Evolutionary conservation across 192 early-diverging fungal species (phyloP).

Genomic region (Helicostylum pulchrum): DNA sequence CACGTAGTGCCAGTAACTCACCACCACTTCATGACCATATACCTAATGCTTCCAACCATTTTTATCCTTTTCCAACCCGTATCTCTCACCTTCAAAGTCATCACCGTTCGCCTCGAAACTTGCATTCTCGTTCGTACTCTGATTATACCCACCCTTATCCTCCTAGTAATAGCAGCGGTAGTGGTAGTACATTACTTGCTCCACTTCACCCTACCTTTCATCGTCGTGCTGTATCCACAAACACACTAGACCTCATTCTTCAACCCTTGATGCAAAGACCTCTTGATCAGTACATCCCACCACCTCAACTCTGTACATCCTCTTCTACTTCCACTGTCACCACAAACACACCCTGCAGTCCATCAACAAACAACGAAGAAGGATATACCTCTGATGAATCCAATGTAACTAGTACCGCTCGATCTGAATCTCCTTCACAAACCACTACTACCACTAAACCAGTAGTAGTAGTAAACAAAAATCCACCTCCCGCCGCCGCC

Average conservation of each 20-base stretch:
- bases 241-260: constrained; percentile 26
- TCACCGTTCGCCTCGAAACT: constrained; percentile 27
- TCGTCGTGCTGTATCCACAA: constrained; percentile 37
- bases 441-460: too few species aligned
- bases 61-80: constrained; percentile 13
- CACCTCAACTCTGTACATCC: constrained; percentile 16
- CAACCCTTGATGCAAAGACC: neutral
- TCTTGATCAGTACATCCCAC: constrained; percentile 3
- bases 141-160: constrained; percentile 41
- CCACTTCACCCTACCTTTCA: constrained; percentile 22
- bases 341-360: constrained; percentile 16
- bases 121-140: constrained; percentile 37
- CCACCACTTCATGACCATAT: constrained; percentile 4
- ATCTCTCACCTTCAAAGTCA: constrained; percentile 1
- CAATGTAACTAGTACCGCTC: neutral
- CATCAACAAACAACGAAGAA: neutral
- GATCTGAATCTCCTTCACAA: neutral
- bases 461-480: too few species aligned
- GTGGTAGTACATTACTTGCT: too few species aligned
- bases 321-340: constrained; percentile 22
- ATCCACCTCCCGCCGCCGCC: too few species aligned
- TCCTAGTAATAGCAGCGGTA: too few species aligned
- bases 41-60: neutral
- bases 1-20: neutral
- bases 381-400: neutral